Evolutionary conservation across 208 protist genomes (phyloP), one percentile per base, ranked within the genome.

Genomic region (Trichomonas gallinae): DNA sequence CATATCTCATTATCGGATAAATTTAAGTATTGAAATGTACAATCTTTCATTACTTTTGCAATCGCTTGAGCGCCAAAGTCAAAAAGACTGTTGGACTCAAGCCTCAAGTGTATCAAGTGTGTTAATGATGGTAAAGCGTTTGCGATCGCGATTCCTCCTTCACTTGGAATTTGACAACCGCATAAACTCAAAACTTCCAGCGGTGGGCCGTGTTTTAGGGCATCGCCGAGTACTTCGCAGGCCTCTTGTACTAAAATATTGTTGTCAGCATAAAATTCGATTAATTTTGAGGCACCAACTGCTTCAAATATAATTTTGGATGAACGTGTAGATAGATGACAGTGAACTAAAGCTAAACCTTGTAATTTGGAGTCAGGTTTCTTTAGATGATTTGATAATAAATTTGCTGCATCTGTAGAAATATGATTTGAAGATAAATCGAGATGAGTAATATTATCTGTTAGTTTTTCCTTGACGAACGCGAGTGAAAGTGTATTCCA

Each of bases 211-310:
- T 93, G 13, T 36, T 1, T 38, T 0, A 93, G 17, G 4, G 87
- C 42, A 0, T 93, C 2, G 15, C 40, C 40, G 17, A 93, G 31
- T 17, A 51, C 15, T n/a, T 51, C 17, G 15, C 87, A 93, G 0
- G 15, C 15, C 17, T 51, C 44, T 51, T 51, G 15, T 2, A 26
- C n/a, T 0, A 93, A 51, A 58, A 93, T 26, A 31, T 93, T 93
- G 38, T 93, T 38, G 44, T 93, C 87, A 31, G 44, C 87, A 15
- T 93, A 93, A 93, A 93, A 93, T 93, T 93, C 87, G 17, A 38
- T 34, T 93, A 93, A 93, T 38, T 34, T 51, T 51, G 87, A 93
- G 15, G 2, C 0, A 17, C 44, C 87, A 93, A 93, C 45, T 38
- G 87, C 23, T 38, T 48, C 87, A 93, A 93, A 93, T 93, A 93